Conservation (phyloP, 1,284 basidiomycete species). For the Mycena sp. region DNA sequence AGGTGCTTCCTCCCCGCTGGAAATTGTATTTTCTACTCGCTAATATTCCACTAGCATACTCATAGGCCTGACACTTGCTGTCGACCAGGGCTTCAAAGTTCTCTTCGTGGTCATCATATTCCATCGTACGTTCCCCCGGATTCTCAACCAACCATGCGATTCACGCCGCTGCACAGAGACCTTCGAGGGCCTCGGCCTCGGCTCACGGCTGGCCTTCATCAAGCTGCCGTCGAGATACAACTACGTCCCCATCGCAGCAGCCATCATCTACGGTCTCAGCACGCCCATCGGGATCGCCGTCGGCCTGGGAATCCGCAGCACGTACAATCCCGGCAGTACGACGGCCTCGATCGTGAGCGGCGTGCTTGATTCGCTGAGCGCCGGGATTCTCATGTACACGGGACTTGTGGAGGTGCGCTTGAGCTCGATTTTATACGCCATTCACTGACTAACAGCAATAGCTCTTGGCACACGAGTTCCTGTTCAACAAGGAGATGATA, state of each 20-base stretch:
- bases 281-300: constrained; percentile 87
- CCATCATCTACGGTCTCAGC: constrained; percentile 77
- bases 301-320: constrained; percentile 83
- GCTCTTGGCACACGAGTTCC: constrained; percentile 82
- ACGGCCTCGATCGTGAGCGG: constrained; percentile 86
- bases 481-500: constrained; percentile 89
- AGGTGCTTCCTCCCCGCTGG: constrained; percentile 13
- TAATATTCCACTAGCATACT: too few species aligned
- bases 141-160: background rate
- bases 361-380: constrained; percentile 84
- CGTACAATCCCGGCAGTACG: constrained; percentile 84
- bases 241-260: constrained; percentile 74
- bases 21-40: too few species aligned
- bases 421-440: too few species aligned
- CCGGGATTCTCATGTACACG: constrained; percentile 93
- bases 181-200: constrained; percentile 92
- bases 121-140: constrained; percentile 69
- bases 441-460: too few species aligned
- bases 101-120: constrained; percentile 94
- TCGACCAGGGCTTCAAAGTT: constrained; percentile 81
- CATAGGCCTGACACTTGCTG: constrained; percentile 94
- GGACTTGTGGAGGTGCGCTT: constrained; percentile 82
- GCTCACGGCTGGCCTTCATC: constrained; percentile 84
- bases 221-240: constrained; percentile 65
- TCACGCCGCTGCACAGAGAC: constrained; percentile 61